Percentiles rank a stretch among this genome's conserved stretches.
phyloP scores from a whole-genome alignment of 1,284 basidiomycete species.

The Cutaneotrichosporon cutaneum region DNA sequence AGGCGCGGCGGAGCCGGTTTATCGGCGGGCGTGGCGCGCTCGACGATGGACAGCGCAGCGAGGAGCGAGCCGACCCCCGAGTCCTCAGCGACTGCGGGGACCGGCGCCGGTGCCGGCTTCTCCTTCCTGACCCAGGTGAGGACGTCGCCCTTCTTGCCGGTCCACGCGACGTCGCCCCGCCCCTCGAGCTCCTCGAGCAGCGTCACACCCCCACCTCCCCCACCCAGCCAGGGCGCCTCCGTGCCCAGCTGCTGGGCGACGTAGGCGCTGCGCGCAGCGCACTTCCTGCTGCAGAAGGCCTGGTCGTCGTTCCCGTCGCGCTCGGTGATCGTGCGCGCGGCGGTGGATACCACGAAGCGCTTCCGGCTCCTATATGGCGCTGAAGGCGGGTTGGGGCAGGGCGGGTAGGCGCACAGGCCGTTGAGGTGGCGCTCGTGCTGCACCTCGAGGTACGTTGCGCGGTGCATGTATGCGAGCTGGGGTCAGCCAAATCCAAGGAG shows the following conservation, averaged over 20 bases:
- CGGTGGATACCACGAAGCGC: conserved; percentile 32
- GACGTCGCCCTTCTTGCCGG: conserved; percentile 15
- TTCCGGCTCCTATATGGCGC: conserved; percentile 30
- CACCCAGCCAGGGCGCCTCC: conserved; percentile 39
- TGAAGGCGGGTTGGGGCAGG: conserved; percentile 33
- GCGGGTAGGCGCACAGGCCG: conserved; percentile 40
- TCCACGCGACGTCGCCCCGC: conserved; percentile 23
- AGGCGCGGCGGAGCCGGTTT: not conserved
- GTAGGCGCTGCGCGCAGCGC: conserved; percentile 31
- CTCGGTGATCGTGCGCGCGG: conserved; percentile 32
- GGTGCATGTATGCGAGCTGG: conserved; percentile 29
- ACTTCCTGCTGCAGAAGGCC: conserved; percentile 36
- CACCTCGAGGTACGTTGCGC: conserved; percentile 36
- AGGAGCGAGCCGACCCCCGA: conserved; percentile 8
- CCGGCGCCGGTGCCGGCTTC: not conserved
- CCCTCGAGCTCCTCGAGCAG: conserved; percentile 39
- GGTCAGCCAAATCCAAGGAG: too few relatives aligned
- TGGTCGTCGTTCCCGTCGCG: conserved; percentile 40
- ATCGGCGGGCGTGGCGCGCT: conserved; percentile 16
- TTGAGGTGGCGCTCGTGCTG: conserved; percentile 46
- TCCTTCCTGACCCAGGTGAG: conserved; percentile 7
- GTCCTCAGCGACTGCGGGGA: not conserved
- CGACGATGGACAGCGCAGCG: conserved; percentile 15
- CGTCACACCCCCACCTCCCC: conserved; percentile 15
- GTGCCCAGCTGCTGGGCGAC: conserved; percentile 30